A percentile compares a stretch with the other conserved stretches of the same genome.
Evolutionary conservation across 768 basidiomycete species (phyloP).

Genomic region (Tylopilus balloui): DNA sequence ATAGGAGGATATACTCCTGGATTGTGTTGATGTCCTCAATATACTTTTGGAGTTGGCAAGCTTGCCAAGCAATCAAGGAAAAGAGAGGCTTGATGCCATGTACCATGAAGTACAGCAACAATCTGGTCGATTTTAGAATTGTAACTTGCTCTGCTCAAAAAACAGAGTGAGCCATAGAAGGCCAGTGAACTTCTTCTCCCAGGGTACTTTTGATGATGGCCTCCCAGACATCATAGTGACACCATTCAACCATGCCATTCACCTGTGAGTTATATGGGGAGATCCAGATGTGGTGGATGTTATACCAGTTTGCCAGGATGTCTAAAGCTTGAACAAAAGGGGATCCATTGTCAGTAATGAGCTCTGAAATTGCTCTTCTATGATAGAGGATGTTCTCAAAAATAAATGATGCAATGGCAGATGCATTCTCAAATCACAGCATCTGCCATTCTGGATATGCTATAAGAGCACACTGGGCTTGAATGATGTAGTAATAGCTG

Average conservation of each 20-base stretch:
- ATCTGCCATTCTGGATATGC: neutral
- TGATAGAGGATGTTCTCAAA: too few species aligned
- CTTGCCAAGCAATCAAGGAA: constrained; percentile 7
- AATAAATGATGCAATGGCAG: too few species aligned
- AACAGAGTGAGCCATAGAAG: neutral
- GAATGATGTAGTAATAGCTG: neutral
- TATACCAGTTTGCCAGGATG: too few species aligned
- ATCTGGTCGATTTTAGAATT: neutral
- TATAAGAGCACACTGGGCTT: neutral
- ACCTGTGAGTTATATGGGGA: too few species aligned
- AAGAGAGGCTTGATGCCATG: constrained; percentile 29
- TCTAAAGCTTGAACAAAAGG: too few species aligned
- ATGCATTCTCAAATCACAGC: too few species aligned
- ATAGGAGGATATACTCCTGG: neutral
- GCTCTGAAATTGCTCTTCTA: too few species aligned
- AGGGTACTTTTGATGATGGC: neutral
- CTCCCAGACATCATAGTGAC: too few species aligned
- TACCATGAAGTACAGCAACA: neutral
- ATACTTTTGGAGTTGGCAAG: neutral
- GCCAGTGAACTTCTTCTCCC: too few species aligned
- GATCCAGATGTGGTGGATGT: too few species aligned
- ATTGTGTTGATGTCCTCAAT: neutral
- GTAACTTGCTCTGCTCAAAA: neutral
- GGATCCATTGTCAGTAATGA: too few species aligned
- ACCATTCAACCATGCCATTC: too few species aligned